Conservation (phyloP, 768 basidiomycete genomes). For the Coprinopsis cinerea region DNA sequence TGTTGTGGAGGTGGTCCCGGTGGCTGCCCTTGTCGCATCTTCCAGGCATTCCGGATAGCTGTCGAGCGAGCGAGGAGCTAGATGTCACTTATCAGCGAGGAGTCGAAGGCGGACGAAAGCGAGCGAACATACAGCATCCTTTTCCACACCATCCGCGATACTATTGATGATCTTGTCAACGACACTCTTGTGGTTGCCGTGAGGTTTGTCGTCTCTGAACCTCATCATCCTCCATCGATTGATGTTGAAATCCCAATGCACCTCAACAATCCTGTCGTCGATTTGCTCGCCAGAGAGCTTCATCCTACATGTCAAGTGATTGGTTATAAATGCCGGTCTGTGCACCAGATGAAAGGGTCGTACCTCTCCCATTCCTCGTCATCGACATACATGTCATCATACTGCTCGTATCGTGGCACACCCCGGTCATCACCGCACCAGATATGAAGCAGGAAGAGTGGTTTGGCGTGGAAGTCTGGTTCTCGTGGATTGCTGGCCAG, state of each 20-base stretch:
- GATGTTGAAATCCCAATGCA: slow-evolving; percentile 73
- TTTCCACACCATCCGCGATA: slow-evolving; percentile 92
- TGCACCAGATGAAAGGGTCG: slow-evolving; percentile 24
- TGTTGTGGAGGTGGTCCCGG: slow-evolving; percentile 18
- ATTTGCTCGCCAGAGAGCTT: slow-evolving; percentile 80
- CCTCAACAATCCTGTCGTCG: slow-evolving; percentile 93
- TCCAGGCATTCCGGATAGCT: slow-evolving; percentile 70
- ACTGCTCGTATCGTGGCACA: slow-evolving; percentile 65
- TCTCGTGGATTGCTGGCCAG: slow-evolving; percentile 39
- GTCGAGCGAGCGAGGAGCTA: slow-evolving; percentile 66
- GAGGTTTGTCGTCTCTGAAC: slow-evolving; percentile 88
- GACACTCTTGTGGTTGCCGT: slow-evolving; percentile 78
- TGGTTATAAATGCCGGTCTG: neutral
- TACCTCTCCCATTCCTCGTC: slow-evolving; percentile 94
- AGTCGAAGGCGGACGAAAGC: neutral
- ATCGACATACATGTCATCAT: slow-evolving; percentile 77
- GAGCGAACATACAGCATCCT: slow-evolving; percentile 60
- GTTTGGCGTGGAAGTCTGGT: slow-evolving; percentile 82
- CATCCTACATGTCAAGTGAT: slow-evolving; percentile 44
- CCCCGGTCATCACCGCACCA: slow-evolving; percentile 70
- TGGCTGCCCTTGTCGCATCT: slow-evolving; percentile 46
- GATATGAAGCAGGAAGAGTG: slow-evolving; percentile 75
- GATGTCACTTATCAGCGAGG: slow-evolving; percentile 4
- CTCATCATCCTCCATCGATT: slow-evolving; percentile 86
- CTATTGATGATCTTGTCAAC: slow-evolving; percentile 87